Percentiles rank a stretch among this genome's conserved stretches.
phyloP scores from a whole-genome alignment of 202 grass and related monocot species.

The Dendrocalamus latiflorus region DNA sequence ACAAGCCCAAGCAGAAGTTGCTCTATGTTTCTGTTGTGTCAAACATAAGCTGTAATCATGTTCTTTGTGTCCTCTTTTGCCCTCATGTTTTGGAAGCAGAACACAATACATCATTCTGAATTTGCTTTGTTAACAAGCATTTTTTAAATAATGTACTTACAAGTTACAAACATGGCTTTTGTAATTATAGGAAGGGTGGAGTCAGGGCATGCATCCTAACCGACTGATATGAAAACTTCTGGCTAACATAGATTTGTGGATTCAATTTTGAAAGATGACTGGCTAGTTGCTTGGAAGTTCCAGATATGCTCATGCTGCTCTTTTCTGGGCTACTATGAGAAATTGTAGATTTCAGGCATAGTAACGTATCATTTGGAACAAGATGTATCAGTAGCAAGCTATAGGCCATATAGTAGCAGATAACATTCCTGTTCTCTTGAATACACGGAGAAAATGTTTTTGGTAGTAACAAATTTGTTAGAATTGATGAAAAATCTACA shows the following conservation, averaged over 20 bases:
- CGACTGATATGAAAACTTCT: background rate
- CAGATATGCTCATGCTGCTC: background rate
- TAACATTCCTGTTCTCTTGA: background rate
- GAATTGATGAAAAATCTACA: background rate
- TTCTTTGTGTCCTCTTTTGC: background rate
- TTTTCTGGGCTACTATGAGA: background rate
- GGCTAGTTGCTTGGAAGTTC: background rate
- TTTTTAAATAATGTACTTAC: background rate
- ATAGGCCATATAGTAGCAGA: background rate
- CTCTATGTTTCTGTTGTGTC: constrained; percentile 72
- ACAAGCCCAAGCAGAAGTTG: constrained; percentile 92
- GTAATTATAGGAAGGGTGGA: constrained; percentile 7
- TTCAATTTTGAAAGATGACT: background rate
- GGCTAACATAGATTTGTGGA: background rate
- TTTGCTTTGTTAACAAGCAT: constrained; percentile 11
- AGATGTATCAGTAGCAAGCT: background rate
- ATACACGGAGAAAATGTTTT: background rate
- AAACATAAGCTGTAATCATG: constrained; percentile 54
- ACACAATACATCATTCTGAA: background rate
- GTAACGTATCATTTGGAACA: background rate
- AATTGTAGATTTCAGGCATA: background rate
- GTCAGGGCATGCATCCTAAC: constrained; percentile 14
- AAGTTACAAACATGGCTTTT: background rate
- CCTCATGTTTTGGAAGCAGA: background rate
- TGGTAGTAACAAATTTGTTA: background rate